These are phyloP conservation scores for Senecio squalidus DNA, from an alignment of 140 eudicot species.

Conservation along the genomic window DNA sequence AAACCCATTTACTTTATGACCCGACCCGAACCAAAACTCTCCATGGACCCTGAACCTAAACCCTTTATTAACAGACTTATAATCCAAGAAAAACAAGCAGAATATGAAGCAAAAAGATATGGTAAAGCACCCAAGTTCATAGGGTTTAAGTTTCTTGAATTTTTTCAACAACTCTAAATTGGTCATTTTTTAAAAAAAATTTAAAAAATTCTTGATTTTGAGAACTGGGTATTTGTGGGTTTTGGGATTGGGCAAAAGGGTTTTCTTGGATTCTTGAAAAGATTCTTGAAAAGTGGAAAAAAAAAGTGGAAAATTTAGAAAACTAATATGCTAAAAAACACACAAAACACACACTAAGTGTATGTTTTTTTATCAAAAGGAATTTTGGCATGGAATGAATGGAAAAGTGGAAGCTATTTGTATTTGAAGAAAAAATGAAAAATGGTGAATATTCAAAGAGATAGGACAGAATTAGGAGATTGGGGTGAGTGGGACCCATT, in stretches of 20 bases:
- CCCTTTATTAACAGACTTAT: too few species aligned
- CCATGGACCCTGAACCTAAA: slow-evolving; percentile 34
- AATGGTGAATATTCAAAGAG: background rate
- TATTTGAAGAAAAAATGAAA: slow-evolving; percentile 6
- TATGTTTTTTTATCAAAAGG: too few species aligned
- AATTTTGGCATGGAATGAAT: too few species aligned
- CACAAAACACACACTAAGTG: background rate
- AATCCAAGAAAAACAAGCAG: slow-evolving; percentile 57
- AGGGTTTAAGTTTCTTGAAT: slow-evolving; percentile 48
- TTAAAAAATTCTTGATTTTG: slow-evolving; percentile 10
- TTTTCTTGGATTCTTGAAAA: slow-evolving; percentile 16
- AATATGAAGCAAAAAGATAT: slow-evolving; percentile 40
- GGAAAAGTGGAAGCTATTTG: too few species aligned
- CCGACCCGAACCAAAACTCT: slow-evolving; percentile 42
- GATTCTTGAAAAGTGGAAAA: background rate
- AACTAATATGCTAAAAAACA: background rate
- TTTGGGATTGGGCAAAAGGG: slow-evolving; percentile 21
- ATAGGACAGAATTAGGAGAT: slow-evolving; percentile 28
- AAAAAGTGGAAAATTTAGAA: background rate
- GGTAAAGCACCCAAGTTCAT: slow-evolving; percentile 51
- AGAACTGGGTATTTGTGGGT: background rate
- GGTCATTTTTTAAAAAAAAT: slow-evolving; percentile 21
- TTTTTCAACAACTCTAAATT: slow-evolving; percentile 58
- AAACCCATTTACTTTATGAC: slow-evolving; percentile 35
- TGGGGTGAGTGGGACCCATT: slow-evolving; percentile 25